phyloP scores from a whole-genome alignment of 768 basidiomycete species.

The Pleurotus tuoliensis region DNA sequence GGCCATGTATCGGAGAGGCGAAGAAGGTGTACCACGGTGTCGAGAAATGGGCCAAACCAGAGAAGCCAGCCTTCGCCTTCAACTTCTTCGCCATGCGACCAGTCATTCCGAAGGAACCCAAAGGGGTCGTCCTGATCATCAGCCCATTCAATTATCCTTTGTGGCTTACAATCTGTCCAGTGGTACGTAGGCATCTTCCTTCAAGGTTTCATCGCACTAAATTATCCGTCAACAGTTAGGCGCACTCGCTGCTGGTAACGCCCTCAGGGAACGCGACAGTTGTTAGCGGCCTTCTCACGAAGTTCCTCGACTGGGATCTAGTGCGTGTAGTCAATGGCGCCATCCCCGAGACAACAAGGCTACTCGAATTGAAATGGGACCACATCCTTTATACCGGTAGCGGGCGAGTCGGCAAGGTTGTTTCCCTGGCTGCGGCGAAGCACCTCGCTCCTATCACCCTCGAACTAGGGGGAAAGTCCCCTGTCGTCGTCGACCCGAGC shows the following conservation, averaged over 20 bases:
- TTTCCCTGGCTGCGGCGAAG: constrained; percentile 74
- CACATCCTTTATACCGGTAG: constrained; percentile 44
- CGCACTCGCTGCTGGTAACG: constrained; percentile 78
- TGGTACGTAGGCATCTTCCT: constrained; percentile 37
- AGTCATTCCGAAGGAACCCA: constrained; percentile 67
- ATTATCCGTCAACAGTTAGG: constrained; percentile 35
- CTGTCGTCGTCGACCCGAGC: constrained; percentile 67
- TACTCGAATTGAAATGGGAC: constrained; percentile 71
- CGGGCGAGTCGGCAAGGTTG: constrained; percentile 58
- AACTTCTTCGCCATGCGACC: constrained; percentile 60
- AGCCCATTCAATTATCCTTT: constrained; percentile 76
- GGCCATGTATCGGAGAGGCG: constrained; percentile 46
- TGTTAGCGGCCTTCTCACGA: constrained; percentile 50
- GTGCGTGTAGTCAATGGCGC: constrained; percentile 67
- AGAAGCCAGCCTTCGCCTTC: constrained; percentile 50
- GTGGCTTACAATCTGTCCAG: constrained; percentile 50
- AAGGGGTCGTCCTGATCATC: constrained; percentile 70
- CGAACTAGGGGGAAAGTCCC: constrained; percentile 62
- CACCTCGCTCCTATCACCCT: constrained; percentile 62
- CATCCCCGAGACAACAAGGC: constrained; percentile 60
- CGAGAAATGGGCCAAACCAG: constrained; percentile 71
- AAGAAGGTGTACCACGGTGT: constrained; percentile 56
- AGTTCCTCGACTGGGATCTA: constrained; percentile 69
- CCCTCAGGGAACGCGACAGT: constrained; percentile 69
- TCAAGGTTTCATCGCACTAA: background rate